These are phyloP conservation scores for Suillus tomentosus DNA, from an alignment of 768 basidiomycete genomes.

Conservation along the genomic window DNA sequence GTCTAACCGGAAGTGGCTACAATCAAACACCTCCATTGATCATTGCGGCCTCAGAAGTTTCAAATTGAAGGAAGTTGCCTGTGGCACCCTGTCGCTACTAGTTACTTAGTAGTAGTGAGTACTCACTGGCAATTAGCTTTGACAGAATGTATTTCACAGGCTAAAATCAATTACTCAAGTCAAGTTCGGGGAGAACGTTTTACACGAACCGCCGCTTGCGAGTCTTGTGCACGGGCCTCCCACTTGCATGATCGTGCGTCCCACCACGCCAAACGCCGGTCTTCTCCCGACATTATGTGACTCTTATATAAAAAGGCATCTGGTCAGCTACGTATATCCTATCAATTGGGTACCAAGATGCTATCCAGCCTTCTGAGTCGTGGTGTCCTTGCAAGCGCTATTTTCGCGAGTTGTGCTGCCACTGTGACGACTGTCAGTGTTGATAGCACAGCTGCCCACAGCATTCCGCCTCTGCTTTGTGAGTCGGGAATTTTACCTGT, in stretches of 20 bases:
- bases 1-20: no score
- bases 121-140: not conserved
- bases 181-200: conserved; percentile 7
- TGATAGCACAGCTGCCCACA: conserved; percentile 49
- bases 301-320: conserved; percentile 4
- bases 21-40: no score
- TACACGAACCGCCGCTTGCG: conserved; percentile 3
- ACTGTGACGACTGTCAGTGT: conserved; percentile 40
- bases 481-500: conserved; percentile 22
- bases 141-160: not conserved
- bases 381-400: conserved; percentile 6
- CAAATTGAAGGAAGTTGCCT: no score
- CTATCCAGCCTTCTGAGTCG: conserved; percentile 4
- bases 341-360: conserved; percentile 17
- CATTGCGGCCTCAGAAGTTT: no score
- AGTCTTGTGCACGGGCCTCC: not conserved
- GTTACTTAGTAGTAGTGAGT: not conserved
- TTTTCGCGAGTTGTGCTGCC: conserved; percentile 11
- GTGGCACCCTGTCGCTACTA: not conserved
- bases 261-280: not conserved
- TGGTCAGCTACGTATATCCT: not conserved
- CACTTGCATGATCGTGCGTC: not conserved
- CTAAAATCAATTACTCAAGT: not conserved
- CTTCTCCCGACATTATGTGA: not conserved
- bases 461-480: conserved; percentile 56